phyloP scores from a whole-genome alignment of 2,329 filamentous ascomycete genomes.

The Stromatinia cepivora region DNA sequence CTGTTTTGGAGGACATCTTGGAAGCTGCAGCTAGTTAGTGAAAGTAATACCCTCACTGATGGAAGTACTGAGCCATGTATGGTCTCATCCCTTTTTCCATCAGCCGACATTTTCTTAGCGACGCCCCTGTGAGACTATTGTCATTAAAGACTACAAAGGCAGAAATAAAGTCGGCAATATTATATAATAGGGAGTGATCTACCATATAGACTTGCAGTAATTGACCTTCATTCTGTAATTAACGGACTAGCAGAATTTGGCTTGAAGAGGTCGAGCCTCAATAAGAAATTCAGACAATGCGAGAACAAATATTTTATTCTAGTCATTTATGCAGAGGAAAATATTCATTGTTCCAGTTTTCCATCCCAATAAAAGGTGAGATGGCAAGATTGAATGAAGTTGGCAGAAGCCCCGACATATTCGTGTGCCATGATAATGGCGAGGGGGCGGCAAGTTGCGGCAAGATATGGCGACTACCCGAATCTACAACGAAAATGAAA shows the following conservation, averaged over 20 bases:
- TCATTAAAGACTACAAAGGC: background rate
- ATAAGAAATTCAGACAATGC: background rate
- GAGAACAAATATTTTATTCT: background rate
- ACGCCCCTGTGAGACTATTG: background rate
- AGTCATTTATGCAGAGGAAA: background rate
- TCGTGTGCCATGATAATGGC: slow-evolving; percentile 9
- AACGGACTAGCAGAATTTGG: background rate
- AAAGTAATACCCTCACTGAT: background rate
- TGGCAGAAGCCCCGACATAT: slow-evolving; percentile 11
- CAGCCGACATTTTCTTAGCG: slow-evolving; percentile 4
- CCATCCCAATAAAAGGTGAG: background rate
- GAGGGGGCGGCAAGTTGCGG: slow-evolving; percentile 18
- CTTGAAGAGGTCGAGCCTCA: slow-evolving; percentile 3
- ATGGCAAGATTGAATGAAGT: slow-evolving; percentile 3
- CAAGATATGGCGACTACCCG: slow-evolving; percentile 19
- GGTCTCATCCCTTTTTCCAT: slow-evolving; percentile 8
- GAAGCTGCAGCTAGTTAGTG: slow-evolving; percentile 1
- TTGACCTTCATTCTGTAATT: background rate
- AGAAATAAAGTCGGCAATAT: background rate
- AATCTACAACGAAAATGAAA: slow-evolving; percentile 12
- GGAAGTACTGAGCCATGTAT: slow-evolving; percentile 4
- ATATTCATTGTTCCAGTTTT: background rate
- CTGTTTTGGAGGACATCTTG: background rate
- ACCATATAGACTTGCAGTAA: slow-evolving; percentile 19
- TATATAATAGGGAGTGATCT: slow-evolving; percentile 3